These are phyloP conservation scores for Candida awuae DNA, from an alignment of 805 yeast genomes.

Conservation along the genomic window DNA sequence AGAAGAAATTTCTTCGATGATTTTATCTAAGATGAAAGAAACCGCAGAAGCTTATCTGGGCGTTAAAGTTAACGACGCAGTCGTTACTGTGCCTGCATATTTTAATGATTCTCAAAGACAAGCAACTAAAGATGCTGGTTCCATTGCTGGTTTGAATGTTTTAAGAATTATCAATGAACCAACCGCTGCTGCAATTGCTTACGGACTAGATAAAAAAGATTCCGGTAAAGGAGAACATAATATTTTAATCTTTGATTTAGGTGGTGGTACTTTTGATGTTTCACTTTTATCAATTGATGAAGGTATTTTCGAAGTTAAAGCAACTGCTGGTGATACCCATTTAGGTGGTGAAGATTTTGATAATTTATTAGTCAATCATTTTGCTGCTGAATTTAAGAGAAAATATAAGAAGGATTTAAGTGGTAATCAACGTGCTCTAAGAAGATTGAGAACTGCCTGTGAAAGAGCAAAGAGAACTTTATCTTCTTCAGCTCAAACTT, in stretches of 20 bases:
- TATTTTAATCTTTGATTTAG: constrained; percentile 86
- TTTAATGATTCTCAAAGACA: constrained; percentile 97
- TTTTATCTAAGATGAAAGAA: constrained; percentile 80
- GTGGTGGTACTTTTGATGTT: constrained; percentile 98
- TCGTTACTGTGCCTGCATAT: constrained; percentile 94
- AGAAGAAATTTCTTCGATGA: constrained; percentile 93
- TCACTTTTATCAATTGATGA: constrained; percentile 86
- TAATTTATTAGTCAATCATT: constrained; percentile 90
- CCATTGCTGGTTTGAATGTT: constrained; percentile 91
- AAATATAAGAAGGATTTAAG: constrained; percentile 93
- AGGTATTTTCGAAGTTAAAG: constrained; percentile 94
- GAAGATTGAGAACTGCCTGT: constrained; percentile 98
- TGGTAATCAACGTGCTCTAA: constrained; percentile 89
- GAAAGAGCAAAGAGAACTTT: constrained; percentile 98
- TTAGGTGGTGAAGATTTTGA: constrained; percentile 99
- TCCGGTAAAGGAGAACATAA: constrained; percentile 72
- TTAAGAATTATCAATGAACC: constrained; percentile 95
- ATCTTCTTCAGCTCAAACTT: constrained; percentile 92
- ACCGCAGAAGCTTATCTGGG: constrained; percentile 87
- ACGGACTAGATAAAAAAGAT: constrained; percentile 77
- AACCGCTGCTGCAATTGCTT: constrained; percentile 96
- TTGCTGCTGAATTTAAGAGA: constrained; percentile 94
- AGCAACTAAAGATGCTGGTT: constrained; percentile 97
- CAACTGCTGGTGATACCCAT: constrained; percentile 86
- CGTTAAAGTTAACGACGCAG: constrained; percentile 78